Percentiles rank a stretch among this genome's conserved stretches.
Evolutionary conservation across 2,329 filamentous ascomycete species (phyloP).

Genomic region (Beauveria pseudobassiana): DNA sequence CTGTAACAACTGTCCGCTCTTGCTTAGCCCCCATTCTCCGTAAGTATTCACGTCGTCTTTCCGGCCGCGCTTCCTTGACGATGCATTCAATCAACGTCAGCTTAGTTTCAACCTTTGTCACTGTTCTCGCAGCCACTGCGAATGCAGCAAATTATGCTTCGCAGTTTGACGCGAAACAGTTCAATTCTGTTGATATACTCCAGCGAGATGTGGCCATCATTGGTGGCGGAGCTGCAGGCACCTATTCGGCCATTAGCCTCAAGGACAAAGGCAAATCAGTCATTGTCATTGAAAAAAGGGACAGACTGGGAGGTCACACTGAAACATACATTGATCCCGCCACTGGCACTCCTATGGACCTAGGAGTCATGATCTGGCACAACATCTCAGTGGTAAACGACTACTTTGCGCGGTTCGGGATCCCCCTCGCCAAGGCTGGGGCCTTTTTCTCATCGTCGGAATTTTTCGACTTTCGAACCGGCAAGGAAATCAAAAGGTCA

Average conservation of each 20-base stretch:
- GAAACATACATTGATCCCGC: not conserved
- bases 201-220: not conserved
- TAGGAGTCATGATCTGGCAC: not conserved
- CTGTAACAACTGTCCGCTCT: too few relatives aligned
- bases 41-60: too few relatives aligned
- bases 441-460: too few relatives aligned
- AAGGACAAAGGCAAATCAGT: conserved; percentile 28
- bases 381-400: not conserved
- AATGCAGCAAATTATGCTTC: too few relatives aligned
- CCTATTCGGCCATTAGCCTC: conserved; percentile 31
- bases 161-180: not conserved
- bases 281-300: conserved; percentile 31
- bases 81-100: too few relatives aligned
- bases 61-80: too few relatives aligned
- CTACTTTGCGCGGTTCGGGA: not conserved
- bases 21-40: too few relatives aligned
- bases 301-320: not conserved
- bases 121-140: too few relatives aligned
- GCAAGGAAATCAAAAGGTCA: too few relatives aligned
- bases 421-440: too few relatives aligned
- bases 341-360: not conserved
- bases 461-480: too few relatives aligned
- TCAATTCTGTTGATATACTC: not conserved
- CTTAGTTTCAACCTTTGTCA: too few relatives aligned
- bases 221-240: conserved; percentile 34